Conservation (phyloP, 1,139 yeast genomes). For the Yamadazyma taylorii region DNA sequence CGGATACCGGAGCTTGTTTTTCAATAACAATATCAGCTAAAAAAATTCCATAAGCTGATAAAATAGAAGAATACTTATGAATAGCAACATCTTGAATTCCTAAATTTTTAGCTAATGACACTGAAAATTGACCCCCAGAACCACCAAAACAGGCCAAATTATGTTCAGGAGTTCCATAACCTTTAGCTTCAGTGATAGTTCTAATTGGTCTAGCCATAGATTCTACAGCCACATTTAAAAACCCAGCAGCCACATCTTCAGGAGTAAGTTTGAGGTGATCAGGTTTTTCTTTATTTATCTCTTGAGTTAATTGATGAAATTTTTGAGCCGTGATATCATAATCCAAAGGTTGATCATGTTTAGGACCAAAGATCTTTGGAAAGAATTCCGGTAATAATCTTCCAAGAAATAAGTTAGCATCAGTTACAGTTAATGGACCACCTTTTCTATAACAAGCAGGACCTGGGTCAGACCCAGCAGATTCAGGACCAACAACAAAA, state of each 20-base stretch:
- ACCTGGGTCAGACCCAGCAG: conserved; percentile 50
- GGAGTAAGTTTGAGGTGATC: conserved; percentile 27
- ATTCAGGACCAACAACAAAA: conserved; percentile 50
- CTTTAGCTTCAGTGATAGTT: conserved; percentile 46
- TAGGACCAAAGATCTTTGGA: conserved; percentile 46
- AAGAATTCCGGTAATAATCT: conserved; percentile 41
- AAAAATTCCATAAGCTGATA: conserved; percentile 46
- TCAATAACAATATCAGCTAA: conserved; percentile 58
- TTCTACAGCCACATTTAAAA: conserved; percentile 46
- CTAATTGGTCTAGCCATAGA: conserved; percentile 49
- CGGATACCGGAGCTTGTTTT: conserved; percentile 57
- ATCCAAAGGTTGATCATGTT: conserved; percentile 41
- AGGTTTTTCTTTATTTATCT: conserved; percentile 30
- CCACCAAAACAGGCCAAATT: conserved; percentile 49
- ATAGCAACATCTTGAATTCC: conserved; percentile 40
- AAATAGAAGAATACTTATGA: conserved; percentile 44
- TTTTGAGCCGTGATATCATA: conserved; percentile 28
- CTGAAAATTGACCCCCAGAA: conserved; percentile 49
- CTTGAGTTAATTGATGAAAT: conserved; percentile 32
- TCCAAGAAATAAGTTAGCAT: conserved; percentile 45
- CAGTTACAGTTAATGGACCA: conserved; percentile 49
- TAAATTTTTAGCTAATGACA: conserved; percentile 39
- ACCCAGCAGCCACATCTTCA: conserved; percentile 45
- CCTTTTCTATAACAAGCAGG: conserved; percentile 49
- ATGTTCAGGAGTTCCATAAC: conserved; percentile 40